phyloP scores from a whole-genome alignment of 2,329 filamentous ascomycete species.

The Uncinocarpus reesii region DNA sequence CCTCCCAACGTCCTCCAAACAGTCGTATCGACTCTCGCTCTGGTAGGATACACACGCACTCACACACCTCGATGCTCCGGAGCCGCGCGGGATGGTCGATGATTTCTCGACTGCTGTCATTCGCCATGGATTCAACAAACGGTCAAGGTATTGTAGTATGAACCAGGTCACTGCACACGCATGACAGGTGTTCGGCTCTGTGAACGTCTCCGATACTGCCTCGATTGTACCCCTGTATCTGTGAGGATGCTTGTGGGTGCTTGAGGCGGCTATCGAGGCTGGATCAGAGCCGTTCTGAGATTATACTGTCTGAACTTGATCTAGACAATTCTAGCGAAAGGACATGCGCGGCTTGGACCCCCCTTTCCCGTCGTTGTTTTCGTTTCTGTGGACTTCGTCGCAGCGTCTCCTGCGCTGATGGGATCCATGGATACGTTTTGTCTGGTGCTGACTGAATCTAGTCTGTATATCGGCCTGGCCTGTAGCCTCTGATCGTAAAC shows the following conservation, averaged over 20 bases:
- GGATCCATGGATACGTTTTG: conserved; percentile 5
- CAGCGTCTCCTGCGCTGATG: background rate
- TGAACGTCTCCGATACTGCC: conserved; percentile 2
- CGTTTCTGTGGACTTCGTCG: conserved; percentile 13
- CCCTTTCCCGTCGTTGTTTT: conserved; percentile 28
- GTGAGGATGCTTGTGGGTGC: background rate
- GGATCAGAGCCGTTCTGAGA: conserved; percentile 50
- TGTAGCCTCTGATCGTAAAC: conserved; percentile 28
- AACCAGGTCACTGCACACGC: conserved; percentile 33
- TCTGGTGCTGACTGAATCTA: conserved; percentile 23
- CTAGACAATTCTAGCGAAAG: conserved; percentile 82
- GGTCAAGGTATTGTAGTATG: conserved; percentile 36
- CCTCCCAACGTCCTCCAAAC: background rate
- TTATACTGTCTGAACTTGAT: conserved; percentile 75
- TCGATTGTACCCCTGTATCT: conserved; percentile 14
- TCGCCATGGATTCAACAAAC: conserved; percentile 24
- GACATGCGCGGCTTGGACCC: conserved; percentile 61
- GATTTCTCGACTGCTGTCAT: conserved; percentile 1
- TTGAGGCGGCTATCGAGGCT: conserved; percentile 24
- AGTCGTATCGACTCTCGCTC: background rate
- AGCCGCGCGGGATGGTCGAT: conserved; percentile 8
- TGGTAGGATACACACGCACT: conserved; percentile 1
- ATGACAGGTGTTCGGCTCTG: conserved; percentile 37
- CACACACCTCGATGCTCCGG: background rate
- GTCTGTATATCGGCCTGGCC: conserved; percentile 20